Percentiles rank a stretch among this genome's conserved stretches.
Evolutionary conservation across 768 basidiomycete species (phyloP).

Genomic region (Lactarius sp.): DNA sequence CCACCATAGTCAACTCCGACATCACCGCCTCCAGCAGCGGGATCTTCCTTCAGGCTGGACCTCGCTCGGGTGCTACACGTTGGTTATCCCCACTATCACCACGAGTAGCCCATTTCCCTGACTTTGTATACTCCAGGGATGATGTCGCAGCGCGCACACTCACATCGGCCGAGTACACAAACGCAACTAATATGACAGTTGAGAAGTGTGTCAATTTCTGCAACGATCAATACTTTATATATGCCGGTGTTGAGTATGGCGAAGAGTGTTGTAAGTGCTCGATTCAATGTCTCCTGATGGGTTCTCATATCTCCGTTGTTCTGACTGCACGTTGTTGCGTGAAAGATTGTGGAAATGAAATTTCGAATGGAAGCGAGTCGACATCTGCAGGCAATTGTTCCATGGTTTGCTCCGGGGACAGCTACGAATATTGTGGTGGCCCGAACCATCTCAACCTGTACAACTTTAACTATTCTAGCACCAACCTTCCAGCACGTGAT

Average conservation of each 20-base stretch:
- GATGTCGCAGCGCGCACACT: constrained; percentile 54
- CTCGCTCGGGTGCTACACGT: constrained; percentile 61
- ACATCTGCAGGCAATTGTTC: constrained; percentile 44
- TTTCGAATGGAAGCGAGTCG: too few relatives aligned
- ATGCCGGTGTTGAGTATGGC: constrained; percentile 66
- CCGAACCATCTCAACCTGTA: too few relatives aligned
- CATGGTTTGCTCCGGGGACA: constrained; percentile 50
- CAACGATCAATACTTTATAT: constrained; percentile 44
- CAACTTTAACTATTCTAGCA: constrained; percentile 30
- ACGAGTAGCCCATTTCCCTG: constrained; percentile 26
- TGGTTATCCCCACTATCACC: constrained; percentile 22
- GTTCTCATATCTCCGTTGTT: background rate
- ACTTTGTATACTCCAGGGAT: constrained; percentile 42
- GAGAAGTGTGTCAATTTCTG: constrained; percentile 47
- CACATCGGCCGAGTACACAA: constrained; percentile 41
- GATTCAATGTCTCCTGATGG: background rate
- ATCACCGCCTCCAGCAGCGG: constrained; percentile 8
- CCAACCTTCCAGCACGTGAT: constrained; percentile 52
- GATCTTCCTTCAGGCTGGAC: constrained; percentile 52
- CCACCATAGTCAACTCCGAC: background rate
- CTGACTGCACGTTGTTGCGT: constrained; percentile 54
- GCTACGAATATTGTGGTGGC: too few relatives aligned
- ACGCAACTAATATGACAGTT: constrained; percentile 56
- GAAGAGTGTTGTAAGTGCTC: constrained; percentile 55
- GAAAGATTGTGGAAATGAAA: constrained; percentile 51